A percentile compares a stretch with the other conserved stretches of the same genome.
phyloP scores from a whole-genome alignment of 2,329 filamentous ascomycete species.

The Talaromyces albobiverticillius region DNA sequence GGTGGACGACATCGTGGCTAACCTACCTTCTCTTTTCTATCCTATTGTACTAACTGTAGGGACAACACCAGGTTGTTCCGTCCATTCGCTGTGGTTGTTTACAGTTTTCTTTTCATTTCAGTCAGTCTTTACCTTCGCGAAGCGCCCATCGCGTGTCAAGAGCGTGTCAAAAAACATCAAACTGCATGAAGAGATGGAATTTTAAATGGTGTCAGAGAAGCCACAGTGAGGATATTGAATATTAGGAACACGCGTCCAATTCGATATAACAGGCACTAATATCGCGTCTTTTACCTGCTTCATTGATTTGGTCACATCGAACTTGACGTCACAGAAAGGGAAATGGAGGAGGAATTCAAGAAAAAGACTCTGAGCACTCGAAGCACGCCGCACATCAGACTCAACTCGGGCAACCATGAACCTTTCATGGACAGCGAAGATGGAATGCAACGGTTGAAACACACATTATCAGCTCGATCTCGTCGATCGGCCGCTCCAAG shows the following conservation, averaged over 20 bases:
- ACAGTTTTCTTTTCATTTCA: conserved; percentile 1
- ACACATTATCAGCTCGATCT: conserved; percentile 8
- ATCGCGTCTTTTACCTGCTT: neutral
- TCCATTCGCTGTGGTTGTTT: conserved; percentile 13
- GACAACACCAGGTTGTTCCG: conserved; percentile 9
- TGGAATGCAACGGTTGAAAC: conserved; percentile 12
- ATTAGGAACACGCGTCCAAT: neutral
- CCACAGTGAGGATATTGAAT: neutral
- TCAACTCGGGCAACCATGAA: conserved; percentile 61
- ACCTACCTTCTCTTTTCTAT: neutral
- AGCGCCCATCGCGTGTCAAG: neutral
- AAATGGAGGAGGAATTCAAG: conserved; percentile 13
- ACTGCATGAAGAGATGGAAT: neutral
- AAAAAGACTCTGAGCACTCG: conserved; percentile 13
- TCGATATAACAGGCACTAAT: neutral
- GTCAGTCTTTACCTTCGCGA: conserved; percentile 11
- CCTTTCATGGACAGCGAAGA: conserved; percentile 40
- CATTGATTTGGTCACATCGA: neutral
- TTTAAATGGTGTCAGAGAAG: neutral
- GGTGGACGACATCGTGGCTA: conserved; percentile 4
- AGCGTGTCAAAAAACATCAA: neutral
- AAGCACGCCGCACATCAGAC: conserved; percentile 57
- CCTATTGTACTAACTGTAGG: too few relatives aligned
- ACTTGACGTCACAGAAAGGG: neutral
- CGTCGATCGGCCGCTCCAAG: conserved; percentile 13